A percentile compares a stretch with the other conserved stretches of the same genome.
phyloP scores from a whole-genome alignment of 140 eudicot genomes.

The Stevia rebaudiana region DNA sequence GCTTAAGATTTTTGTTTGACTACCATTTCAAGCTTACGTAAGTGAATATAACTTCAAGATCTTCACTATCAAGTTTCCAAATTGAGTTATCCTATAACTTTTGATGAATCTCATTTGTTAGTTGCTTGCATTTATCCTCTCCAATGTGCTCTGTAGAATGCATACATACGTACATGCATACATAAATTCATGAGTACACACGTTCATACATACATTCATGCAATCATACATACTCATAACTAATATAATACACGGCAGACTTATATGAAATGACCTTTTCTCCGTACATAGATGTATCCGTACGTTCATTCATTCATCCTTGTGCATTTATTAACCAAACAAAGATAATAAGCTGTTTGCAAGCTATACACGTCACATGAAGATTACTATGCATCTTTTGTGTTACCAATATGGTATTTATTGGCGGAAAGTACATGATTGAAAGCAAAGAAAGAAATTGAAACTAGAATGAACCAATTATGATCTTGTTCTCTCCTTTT shows the following conservation, averaged over 20 bases:
- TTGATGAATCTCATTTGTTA: conserved; percentile 1
- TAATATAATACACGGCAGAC: conserved; percentile 4
- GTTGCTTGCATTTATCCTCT: neutral
- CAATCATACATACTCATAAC: neutral
- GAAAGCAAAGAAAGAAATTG: conserved; percentile 4
- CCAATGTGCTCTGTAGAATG: neutral
- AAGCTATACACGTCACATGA: neutral
- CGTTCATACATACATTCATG: neutral
- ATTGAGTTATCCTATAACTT: neutral
- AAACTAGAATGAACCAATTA: neutral
- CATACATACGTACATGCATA: neutral
- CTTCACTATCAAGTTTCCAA: conserved; percentile 9
- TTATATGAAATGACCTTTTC: neutral
- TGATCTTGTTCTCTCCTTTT: neutral
- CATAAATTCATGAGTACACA: neutral
- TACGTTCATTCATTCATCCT: neutral
- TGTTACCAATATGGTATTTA: neutral
- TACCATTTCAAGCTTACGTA: neutral
- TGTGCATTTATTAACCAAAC: neutral
- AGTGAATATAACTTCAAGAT: neutral
- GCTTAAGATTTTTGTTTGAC: conserved; percentile 1
- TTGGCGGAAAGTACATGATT: conserved; percentile 9
- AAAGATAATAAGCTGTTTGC: neutral
- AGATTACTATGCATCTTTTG: neutral
- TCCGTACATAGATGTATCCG: neutral